Percentiles rank a stretch among this genome's conserved stretches.
Conservation (phyloP, 2,329 filamentous ascomycete genomes). For the Elsinoe necatrix region DNA sequence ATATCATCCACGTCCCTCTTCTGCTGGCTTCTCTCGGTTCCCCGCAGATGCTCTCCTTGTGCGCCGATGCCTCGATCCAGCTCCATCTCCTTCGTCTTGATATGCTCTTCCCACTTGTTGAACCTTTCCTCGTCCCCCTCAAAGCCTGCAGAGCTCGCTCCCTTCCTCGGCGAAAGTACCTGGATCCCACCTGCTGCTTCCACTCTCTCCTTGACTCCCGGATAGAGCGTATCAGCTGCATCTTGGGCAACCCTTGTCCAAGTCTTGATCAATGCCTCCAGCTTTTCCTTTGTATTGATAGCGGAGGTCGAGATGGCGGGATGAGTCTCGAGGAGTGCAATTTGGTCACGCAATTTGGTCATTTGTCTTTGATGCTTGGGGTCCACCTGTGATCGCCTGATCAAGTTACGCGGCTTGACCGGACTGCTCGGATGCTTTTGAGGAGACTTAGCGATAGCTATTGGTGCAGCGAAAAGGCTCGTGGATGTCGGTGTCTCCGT, state of each 20-base stretch:
- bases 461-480: not conserved
- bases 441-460: not conserved
- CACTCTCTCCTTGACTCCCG: conserved; percentile 50
- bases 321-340: conserved; percentile 48
- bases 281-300: conserved; percentile 43
- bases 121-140: conserved; percentile 23
- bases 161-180: conserved; percentile 39
- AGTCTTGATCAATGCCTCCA: conserved; percentile 48
- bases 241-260: conserved; percentile 54
- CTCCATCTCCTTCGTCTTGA: conserved; percentile 26
- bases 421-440: not conserved
- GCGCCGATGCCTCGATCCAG: conserved; percentile 26
- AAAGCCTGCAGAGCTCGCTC: conserved; percentile 30
- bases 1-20: conserved; percentile 34
- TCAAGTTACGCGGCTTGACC: not conserved
- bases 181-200: conserved; percentile 54
- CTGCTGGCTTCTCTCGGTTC: conserved; percentile 36
- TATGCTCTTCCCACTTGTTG: conserved; percentile 32
- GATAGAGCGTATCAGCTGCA: conserved; percentile 61
- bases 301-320: conserved; percentile 39
- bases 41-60: conserved; percentile 27
- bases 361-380: not conserved
- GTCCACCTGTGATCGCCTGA: not conserved
- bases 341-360: not conserved
- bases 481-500: not conserved